Conservation (phyloP, 805 yeast genomes). For the Wickerhamomyces chambardii region DNA sequence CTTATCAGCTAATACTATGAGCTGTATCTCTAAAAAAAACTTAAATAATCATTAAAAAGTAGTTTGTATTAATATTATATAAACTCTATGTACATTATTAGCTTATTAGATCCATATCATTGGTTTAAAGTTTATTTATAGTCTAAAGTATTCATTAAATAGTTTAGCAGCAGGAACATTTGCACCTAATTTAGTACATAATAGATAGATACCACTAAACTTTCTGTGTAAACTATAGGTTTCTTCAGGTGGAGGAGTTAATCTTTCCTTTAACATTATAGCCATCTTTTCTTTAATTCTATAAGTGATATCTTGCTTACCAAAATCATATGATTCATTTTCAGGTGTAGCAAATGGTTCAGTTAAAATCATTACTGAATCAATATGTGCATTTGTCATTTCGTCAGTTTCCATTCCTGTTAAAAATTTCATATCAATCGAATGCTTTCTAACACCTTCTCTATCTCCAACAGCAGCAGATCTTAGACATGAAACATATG, state of each 20-base stretch:
- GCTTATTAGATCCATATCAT: too few relatives aligned
- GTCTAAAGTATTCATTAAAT: slow-evolving; percentile 57
- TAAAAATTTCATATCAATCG: slow-evolving; percentile 72
- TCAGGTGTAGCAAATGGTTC: slow-evolving; percentile 72
- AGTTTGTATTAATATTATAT: too few relatives aligned
- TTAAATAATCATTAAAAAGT: too few relatives aligned
- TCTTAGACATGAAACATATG: slow-evolving; percentile 64
- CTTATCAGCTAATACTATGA: too few relatives aligned
- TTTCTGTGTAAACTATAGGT: slow-evolving; percentile 95
- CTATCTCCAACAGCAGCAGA: slow-evolving; percentile 70
- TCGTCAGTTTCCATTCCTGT: slow-evolving; percentile 84
- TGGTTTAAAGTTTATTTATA: neutral
- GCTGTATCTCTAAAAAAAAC: too few relatives aligned
- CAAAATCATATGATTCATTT: slow-evolving; percentile 56
- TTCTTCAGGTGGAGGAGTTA: slow-evolving; percentile 97
- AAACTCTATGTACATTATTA: too few relatives aligned
- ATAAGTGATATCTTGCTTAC: slow-evolving; percentile 85
- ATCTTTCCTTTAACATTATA: slow-evolving; percentile 82
- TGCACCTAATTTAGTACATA: slow-evolving; percentile 83
- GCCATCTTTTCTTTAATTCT: slow-evolving; percentile 84
- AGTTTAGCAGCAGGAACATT: slow-evolving; percentile 71
- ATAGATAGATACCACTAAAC: slow-evolving; percentile 84
- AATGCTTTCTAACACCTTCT: slow-evolving; percentile 50
- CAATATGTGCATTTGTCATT: slow-evolving; percentile 90
- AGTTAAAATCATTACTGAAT: slow-evolving; percentile 82